These are phyloP conservation scores for Aspergillus pseudotamarii DNA, from an alignment of 2,329 filamentous ascomycete species.

Conservation along the genomic window DNA sequence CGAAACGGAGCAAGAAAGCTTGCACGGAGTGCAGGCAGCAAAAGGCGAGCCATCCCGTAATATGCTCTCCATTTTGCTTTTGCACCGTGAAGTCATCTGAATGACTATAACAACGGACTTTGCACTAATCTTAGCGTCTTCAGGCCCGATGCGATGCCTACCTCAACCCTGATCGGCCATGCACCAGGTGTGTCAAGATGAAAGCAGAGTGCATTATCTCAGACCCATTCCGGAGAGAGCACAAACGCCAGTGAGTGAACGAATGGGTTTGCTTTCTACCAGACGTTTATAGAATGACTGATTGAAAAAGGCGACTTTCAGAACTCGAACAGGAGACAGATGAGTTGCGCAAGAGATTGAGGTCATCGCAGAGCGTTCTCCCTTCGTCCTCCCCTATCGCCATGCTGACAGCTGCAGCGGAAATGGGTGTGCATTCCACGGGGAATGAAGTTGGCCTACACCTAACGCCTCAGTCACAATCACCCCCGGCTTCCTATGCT, in stretches of 20 bases:
- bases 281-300: neutral
- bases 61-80: neutral
- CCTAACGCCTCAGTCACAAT: slow-evolving; percentile 22
- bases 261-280: no score
- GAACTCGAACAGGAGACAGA: slow-evolving; percentile 43
- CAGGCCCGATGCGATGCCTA: slow-evolving; percentile 46
- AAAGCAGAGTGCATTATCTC: slow-evolving; percentile 42
- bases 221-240: slow-evolving; percentile 46
- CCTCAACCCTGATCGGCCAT: slow-evolving; percentile 37
- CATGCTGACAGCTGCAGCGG: slow-evolving; percentile 34
- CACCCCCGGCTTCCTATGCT: slow-evolving; percentile 23
- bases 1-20: slow-evolving; percentile 42
- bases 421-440: slow-evolving; percentile 29
- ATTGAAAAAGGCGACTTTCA: slow-evolving; percentile 35
- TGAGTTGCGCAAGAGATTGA: slow-evolving; percentile 39
- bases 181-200: slow-evolving; percentile 43
- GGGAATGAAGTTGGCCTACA: neutral
- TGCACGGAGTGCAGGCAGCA: slow-evolving; percentile 50
- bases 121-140: neutral
- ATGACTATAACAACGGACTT: no score
- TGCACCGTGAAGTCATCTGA: neutral
- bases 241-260: slow-evolving; percentile 43
- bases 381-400: slow-evolving; percentile 29
- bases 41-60: slow-evolving; percentile 28
- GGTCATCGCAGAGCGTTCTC: slow-evolving; percentile 26